Evolutionary conservation across 257 asterid species (phyloP), one percentile per base, ranked within the genome.

Genomic region (Pogostemon cablin): DNA sequence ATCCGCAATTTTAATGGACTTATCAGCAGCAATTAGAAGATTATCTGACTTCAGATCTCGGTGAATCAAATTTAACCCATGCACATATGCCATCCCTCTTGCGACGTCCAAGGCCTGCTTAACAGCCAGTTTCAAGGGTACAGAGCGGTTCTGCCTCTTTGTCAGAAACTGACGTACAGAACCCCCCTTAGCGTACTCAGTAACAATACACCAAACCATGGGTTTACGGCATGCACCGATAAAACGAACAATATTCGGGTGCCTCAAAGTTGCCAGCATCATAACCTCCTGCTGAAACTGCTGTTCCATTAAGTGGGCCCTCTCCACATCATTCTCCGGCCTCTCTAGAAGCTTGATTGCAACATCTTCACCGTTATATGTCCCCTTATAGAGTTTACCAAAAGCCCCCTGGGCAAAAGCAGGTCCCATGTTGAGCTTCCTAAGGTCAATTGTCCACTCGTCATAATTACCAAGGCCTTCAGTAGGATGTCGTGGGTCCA

Each of bases 91-190:
- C 99, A 93, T 93, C 62, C 99, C 99, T 76, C 96, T 86, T 0
- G 99, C 99, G 17, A 95, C 99, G 81, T 91, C 99, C 75, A 95
- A 80, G 38, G 99, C 99, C 90, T 93, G 99, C 93, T 91, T 93
- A 37, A 93, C 97, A 11, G 99, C 99, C 85, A 91, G 78, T 76
- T 87, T 93, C 86, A 93, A 65, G 12, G 99, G 97, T 75, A 91
- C 99, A 9, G 96, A 78, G 61, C 96, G 87, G 74, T 93, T 93
- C 83, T 83, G 88, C 55, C 99, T 70, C 83, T 83, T 91, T 25
- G 88, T 81, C 86, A 93, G 82, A 78, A 89, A 93, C 74, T 93
- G 97, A 38, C 97, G 89, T 39, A 93, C 93, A 0, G 99, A 93
- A 37, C 99, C 99, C 49, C 98, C 99, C 78, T 93, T 93, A 5